A percentile compares a stretch with the other conserved stretches of the same genome.
Conservation (phyloP, 495 filamentous ascomycete genomes). For the Penicillium steckii region DNA sequence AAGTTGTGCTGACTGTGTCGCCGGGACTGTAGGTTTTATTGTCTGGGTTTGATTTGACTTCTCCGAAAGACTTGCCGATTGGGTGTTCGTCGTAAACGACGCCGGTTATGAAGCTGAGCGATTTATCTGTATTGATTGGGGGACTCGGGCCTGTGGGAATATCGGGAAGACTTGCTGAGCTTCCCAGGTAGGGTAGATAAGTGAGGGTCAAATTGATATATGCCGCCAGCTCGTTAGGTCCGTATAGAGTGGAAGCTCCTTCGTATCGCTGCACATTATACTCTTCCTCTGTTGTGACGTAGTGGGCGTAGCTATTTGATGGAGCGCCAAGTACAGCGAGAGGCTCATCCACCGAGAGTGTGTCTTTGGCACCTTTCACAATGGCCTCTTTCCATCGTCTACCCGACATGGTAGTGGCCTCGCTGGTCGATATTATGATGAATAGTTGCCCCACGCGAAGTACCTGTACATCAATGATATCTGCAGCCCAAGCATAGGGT, state of each 20-base stretch:
- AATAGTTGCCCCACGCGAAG: constrained; percentile 86
- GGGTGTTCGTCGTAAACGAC: constrained; percentile 76
- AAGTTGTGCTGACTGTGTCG: constrained; percentile 58
- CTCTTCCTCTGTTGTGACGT: constrained; percentile 91
- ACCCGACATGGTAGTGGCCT: constrained; percentile 94
- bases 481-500: constrained; percentile 90
- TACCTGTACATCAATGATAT: constrained; percentile 89
- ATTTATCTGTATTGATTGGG: constrained; percentile 77
- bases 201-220: constrained; percentile 83
- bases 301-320: constrained; percentile 94
- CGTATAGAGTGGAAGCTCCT: constrained; percentile 92
- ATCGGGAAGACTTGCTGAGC: constrained; percentile 41
- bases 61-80: constrained; percentile 74
- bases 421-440: constrained; percentile 84
- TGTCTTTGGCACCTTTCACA: constrained; percentile 46
- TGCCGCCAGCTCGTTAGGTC: constrained; percentile 84
- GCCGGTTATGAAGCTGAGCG: constrained; percentile 75
- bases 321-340: constrained; percentile 89
- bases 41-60: constrained; percentile 59
- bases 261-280: constrained; percentile 91
- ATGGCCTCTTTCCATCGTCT: constrained; percentile 89
- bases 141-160: constrained; percentile 61
- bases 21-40: constrained; percentile 53
- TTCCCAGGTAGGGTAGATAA: constrained; percentile 66
- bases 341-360: constrained; percentile 53